Evolutionary conservation across 768 basidiomycete genomes (phyloP).

Genomic region (Rhodotorula taiwanensis): DNA sequence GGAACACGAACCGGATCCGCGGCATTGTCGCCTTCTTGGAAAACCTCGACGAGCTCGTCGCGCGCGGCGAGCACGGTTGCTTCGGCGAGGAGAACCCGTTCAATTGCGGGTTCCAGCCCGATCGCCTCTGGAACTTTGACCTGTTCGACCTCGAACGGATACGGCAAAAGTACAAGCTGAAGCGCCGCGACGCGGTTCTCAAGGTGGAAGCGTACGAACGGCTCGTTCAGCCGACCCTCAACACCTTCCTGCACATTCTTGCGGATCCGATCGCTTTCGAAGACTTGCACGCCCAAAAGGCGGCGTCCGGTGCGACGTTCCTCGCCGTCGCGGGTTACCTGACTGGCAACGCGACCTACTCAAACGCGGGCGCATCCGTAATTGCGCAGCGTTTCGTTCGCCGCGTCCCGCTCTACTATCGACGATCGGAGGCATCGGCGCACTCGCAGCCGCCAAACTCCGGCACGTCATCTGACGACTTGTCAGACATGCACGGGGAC

Average conservation of each 20-base stretch:
- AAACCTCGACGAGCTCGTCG: slow-evolving; percentile 37
- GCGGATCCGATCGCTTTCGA: background rate
- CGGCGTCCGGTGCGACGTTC: slow-evolving; percentile 28
- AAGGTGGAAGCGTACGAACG: slow-evolving; percentile 30
- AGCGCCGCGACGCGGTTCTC: slow-evolving; percentile 20
- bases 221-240: slow-evolving; percentile 6
- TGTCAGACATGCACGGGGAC: slow-evolving; percentile 6
- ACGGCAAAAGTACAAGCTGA: slow-evolving; percentile 21
- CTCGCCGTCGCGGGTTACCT: slow-evolving; percentile 40
- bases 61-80: slow-evolving; percentile 33
- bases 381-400: slow-evolving; percentile 36
- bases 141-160: slow-evolving; percentile 25
- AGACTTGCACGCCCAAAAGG: slow-evolving; percentile 15
- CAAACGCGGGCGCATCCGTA: slow-evolving; percentile 17
- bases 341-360: slow-evolving; percentile 30
- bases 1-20: slow-evolving; percentile 41
- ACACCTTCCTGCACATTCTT: background rate
- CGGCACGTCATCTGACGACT: background rate
- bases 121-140: slow-evolving; percentile 37
- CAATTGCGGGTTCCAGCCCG: slow-evolving; percentile 34
- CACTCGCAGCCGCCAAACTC: background rate
- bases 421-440: background rate
- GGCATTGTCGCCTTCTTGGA: slow-evolving; percentile 41
- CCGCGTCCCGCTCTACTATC: slow-evolving; percentile 25
- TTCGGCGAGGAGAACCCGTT: slow-evolving; percentile 10